phyloP scores from a whole-genome alignment of 1,139 yeast genomes.

The Kodamaea anthophila region DNA sequence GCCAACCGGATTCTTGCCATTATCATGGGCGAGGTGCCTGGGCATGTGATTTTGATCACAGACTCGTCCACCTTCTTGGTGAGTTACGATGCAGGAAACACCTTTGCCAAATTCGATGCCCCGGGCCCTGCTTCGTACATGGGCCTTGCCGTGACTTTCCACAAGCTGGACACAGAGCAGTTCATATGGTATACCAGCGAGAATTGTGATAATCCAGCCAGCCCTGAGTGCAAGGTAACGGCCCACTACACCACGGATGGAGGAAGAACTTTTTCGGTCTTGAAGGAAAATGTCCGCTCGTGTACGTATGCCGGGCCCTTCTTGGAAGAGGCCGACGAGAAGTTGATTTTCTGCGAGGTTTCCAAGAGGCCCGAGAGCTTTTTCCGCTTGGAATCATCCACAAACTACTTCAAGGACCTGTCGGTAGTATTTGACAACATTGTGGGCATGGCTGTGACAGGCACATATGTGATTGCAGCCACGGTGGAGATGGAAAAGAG shows the following conservation, averaged over 20 bases:
- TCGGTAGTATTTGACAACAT: constrained; percentile 42
- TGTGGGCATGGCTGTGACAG: constrained; percentile 60
- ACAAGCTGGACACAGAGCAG: constrained; percentile 46
- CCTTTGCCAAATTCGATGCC: constrained; percentile 33
- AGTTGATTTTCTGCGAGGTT: constrained; percentile 58
- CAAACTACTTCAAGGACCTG: constrained; percentile 44
- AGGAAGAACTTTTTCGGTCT: constrained; percentile 52
- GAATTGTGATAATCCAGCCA: constrained; percentile 43
- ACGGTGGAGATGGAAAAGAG: constrained; percentile 33
- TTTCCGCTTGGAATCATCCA: constrained; percentile 41
- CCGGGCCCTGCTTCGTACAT: constrained; percentile 24
- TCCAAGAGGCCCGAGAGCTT: constrained; percentile 9
- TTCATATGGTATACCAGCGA: constrained; percentile 67
- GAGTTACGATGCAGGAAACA: constrained; percentile 64
- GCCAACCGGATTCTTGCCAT: constrained; percentile 48
- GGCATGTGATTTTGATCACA: constrained; percentile 59
- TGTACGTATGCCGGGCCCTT: constrained; percentile 68
- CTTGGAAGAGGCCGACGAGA: constrained; percentile 25
- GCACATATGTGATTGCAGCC: constrained; percentile 71
- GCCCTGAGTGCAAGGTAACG: constrained; percentile 41
- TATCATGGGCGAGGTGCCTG: constrained; percentile 56
- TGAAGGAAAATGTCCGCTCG: constrained; percentile 44
- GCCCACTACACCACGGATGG: constrained; percentile 60
- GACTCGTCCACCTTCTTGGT: constrained; percentile 43
- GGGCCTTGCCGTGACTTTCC: constrained; percentile 47